Base-by-base conservation (phyloP, 1,139 yeast species). In the Pichia sp. region DNA sequence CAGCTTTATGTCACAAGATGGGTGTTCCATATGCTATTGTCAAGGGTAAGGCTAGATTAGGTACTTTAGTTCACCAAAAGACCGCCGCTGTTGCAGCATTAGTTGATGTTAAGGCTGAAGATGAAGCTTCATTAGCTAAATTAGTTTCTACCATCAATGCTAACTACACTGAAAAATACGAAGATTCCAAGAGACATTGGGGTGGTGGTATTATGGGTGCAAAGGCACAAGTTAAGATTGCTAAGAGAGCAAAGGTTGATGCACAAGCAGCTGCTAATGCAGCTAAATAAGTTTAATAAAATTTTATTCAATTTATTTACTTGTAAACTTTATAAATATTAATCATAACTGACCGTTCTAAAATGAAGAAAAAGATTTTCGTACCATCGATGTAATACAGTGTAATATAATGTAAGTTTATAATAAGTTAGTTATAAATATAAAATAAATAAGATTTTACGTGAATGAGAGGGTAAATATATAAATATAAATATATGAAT, bases 141-240 rank as follows among this genome's bases (percentile, higher is more conserved):
- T 81, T 90, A 67, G 79, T 90, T 64, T 84, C 96, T 55, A 85
- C 97, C 69, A 80, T 92, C 71, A 82, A 87, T 74, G 83, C 95
- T 61, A 89, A 88, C 92, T 90, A 82, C 75, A 71, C 75, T 64
- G 95, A 86, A 68, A 87, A 88, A 76, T 87, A 83, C 83, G 97
- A 90, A 68, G 97, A 90, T 64, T 70, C 79, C 72, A 90, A 95
- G 82, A 88, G 87, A 78, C 95, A 88, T 84, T 90, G 97, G 97
- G 97, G 97, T 82, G 97, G 98, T 79, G 97, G 97, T 81, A 69
- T 86, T 73, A 78, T 92, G 80, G 97, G 97, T 72, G 77, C 86
- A 65, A 90, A 90, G 80, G 87, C 97, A 66, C 79, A 77, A 66
- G 92, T 80, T 65, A 85, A 83, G 77, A 70, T 61, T 46, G 73